Base-by-base conservation (phyloP, 2,329 filamentous ascomycete species). In the Fusarium burgessii region DNA sequence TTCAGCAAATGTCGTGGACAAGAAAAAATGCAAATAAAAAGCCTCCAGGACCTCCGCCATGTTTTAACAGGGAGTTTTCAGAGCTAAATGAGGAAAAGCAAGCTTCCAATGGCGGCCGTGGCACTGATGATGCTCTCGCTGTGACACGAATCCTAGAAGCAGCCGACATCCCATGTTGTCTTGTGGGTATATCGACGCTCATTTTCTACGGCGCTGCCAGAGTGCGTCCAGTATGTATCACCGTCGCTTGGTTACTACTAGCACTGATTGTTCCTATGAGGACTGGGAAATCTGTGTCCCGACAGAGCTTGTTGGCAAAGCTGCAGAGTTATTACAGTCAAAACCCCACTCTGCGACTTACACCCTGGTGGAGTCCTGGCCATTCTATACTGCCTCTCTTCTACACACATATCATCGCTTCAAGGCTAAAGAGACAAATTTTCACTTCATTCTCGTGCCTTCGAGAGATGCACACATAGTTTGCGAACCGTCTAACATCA, bases 281-380 rank as follows among this genome's bases (percentile, higher is more conserved):
- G n/a, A n/a, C n/a, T n/a, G 51, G 58, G 58, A 62, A 27, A 62
- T 62, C 13, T 62, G 51, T 27, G 42, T 62, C 0, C 58, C 58
- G 2, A 5, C 51, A 9, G 27, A 62, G 41, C 20, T 57, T 5
- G 3, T 57, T n/a, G 27, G 15, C 4, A 57, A 57, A n/a, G 35
- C 35, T 6, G 36, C 27, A n/a, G 13, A 23, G 14, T 4, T 62
- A 5, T 49, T 62, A n/a, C 11, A 41, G 5, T 42, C 51, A 29
- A 42, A 62, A 15, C 25, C 51, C 29, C 43, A 57, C n/a, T 38
- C 51, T 4, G 14, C 29, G 0, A 11, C 5, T 12, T 62, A 57
- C 15, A 17, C 13, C 12, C 0, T 36, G 1, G 5, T 32, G 2
- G 9, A 56, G n/a, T n/a, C n/a, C n/a, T n/a, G n/a, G n/a, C n/a